Evolutionary conservation across 495 filamentous ascomycete genomes (phyloP).

Genomic region (Hyaloscypha bicolor): DNA sequence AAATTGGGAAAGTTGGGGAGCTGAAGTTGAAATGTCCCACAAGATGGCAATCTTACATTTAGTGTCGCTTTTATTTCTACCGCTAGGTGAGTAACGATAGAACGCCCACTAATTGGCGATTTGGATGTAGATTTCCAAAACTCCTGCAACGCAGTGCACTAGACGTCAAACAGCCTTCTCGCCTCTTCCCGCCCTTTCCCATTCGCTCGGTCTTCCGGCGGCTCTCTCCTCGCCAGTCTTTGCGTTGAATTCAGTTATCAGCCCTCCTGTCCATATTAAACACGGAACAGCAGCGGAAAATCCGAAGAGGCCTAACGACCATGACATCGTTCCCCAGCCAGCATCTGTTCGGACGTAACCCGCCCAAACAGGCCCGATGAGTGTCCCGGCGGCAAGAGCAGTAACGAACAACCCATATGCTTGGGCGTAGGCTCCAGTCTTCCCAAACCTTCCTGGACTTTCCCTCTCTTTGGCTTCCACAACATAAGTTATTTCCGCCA

Average conservation of each 20-base stretch:
- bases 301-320: constrained; percentile 52
- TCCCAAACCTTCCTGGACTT: constrained; percentile 57
- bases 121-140: too few species aligned
- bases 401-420: constrained; percentile 64
- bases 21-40: too few species aligned
- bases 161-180: background rate
- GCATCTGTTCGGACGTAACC: constrained; percentile 58
- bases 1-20: too few species aligned
- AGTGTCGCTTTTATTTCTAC: too few species aligned
- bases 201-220: constrained; percentile 6
- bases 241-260: constrained; percentile 24
- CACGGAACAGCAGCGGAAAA: constrained; percentile 30
- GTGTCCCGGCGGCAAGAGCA: constrained; percentile 61
- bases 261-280: constrained; percentile 31
- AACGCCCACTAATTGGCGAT: too few species aligned
- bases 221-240: constrained; percentile 32
- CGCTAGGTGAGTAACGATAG: too few species aligned
- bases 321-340: constrained; percentile 65
- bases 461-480: constrained; percentile 58
- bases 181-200: background rate
- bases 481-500: constrained; percentile 67
- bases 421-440: constrained; percentile 58
- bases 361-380: constrained; percentile 62
- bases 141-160: background rate
- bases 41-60: too few species aligned